Percentiles rank a stretch among this genome's conserved stretches.
These are phyloP conservation scores for Curvularia lunata DNA, from an alignment of 2,329 filamentous ascomycete genomes.

Conservation along the genomic window DNA sequence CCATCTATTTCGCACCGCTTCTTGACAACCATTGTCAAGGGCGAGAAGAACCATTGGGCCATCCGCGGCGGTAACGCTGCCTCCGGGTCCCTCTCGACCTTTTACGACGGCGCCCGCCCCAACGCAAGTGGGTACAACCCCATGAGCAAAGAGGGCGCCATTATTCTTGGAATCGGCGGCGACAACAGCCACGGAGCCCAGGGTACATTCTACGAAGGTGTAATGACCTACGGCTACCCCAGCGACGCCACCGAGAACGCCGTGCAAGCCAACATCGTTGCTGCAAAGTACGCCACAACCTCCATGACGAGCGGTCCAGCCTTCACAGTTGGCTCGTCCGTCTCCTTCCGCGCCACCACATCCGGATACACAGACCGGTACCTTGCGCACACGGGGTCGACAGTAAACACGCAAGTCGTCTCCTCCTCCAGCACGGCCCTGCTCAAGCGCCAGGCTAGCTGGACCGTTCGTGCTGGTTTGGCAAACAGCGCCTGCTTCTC, in stretches of 20 bases:
- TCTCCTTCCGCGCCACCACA: conserved; percentile 64
- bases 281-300: conserved; percentile 61
- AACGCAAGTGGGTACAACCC: conserved; percentile 60
- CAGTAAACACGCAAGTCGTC: conserved; percentile 63
- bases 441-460: conserved; percentile 62
- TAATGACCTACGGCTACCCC: conserved; percentile 68
- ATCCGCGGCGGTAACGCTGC: conserved; percentile 64
- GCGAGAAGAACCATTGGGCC: conserved; percentile 62
- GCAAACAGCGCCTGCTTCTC: conserved; percentile 64
- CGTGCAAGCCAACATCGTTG: conserved; percentile 67
- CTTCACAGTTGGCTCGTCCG: conserved; percentile 56
- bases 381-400: conserved; percentile 59
- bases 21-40: conserved; percentile 64
- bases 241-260: conserved; percentile 64
- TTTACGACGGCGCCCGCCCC: conserved; percentile 64
- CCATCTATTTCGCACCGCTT: conserved; percentile 63
- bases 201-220: conserved; percentile 70
- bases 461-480: conserved; percentile 64
- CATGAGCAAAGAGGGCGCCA: conserved; percentile 70
- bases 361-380: conserved; percentile 62
- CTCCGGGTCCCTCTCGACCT: conserved; percentile 63
- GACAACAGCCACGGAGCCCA: conserved; percentile 67
- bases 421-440: conserved; percentile 57
- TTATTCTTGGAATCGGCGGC: conserved; percentile 73
- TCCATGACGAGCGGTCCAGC: conserved; percentile 58